A percentile compares a stretch with the other conserved stretches of the same genome.
Evolutionary conservation across 2,329 filamentous ascomycete genomes (phyloP).

Genomic region (Didymella pinodella): DNA sequence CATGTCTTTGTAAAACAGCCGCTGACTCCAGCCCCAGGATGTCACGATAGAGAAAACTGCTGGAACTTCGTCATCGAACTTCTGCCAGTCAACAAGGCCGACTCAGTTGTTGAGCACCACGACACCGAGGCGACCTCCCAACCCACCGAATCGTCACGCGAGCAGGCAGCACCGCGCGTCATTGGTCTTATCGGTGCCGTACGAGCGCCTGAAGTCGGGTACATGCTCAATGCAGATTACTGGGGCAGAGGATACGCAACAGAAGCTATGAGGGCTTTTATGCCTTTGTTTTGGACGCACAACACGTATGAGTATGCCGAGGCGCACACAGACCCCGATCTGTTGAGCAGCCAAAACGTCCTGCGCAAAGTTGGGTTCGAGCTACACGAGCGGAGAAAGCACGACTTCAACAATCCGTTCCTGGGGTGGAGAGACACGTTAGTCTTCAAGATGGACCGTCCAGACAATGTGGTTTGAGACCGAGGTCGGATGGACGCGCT

Average conservation of each 20-base stretch:
- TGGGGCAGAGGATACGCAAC: slow-evolving; percentile 56
- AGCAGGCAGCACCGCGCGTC: slow-evolving; percentile 35
- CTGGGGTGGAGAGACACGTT: slow-evolving; percentile 48
- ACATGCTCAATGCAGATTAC: slow-evolving; percentile 52
- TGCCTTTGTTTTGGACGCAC: slow-evolving; percentile 50
- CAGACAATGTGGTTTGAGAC: neutral
- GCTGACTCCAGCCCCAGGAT: slow-evolving; percentile 20
- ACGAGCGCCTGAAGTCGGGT: slow-evolving; percentile 54
- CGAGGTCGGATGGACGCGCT: neutral
- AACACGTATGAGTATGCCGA: slow-evolving; percentile 49
- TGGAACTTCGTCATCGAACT: slow-evolving; percentile 68
- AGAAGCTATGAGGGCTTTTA: slow-evolving; percentile 54
- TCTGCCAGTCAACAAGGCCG: slow-evolving; percentile 18
- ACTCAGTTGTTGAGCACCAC: neutral
- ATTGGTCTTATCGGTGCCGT: slow-evolving; percentile 55
- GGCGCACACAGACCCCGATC: slow-evolving; percentile 59
- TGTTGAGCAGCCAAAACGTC: slow-evolving; percentile 64
- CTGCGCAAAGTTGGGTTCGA: slow-evolving; percentile 65
- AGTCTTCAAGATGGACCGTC: slow-evolving; percentile 43
- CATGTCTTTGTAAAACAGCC: neutral
- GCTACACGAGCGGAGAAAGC: slow-evolving; percentile 54
- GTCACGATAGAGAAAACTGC: slow-evolving; percentile 47
- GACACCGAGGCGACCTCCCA: neutral
- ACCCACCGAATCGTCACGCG: slow-evolving; percentile 6
- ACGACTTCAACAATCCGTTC: slow-evolving; percentile 50